Base-by-base conservation (phyloP, 2,329 filamentous ascomycete species). In the Apiospora malaysiana region DNA sequence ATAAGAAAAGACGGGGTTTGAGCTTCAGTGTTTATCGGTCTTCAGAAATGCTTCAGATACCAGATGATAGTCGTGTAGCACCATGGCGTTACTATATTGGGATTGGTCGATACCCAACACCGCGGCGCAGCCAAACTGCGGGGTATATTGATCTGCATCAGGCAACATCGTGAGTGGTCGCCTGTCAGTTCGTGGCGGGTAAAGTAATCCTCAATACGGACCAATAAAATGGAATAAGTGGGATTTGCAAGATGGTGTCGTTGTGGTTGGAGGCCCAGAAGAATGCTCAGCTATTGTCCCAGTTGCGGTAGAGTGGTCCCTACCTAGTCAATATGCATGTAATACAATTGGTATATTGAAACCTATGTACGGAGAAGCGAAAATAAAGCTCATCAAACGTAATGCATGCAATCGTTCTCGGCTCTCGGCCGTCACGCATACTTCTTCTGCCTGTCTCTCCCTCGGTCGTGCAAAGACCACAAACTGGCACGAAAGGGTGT, bases 351-450 rank as follows among this genome's bases (percentile, higher is more conserved):
- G 7, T 23, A 23, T n/a, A 12, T 63, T 63, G 4, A n/a, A 40
- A 37, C 18, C 18, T 40, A 40, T n/a, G 4, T 63, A 63, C 32
- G 0, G 12, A 63, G 21, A 63, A 63, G 18, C 1, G 32, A 40
- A 63, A 8, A n/a, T 10, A 6, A 7, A 40, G n/a, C 32, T 63
- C 56, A 63, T 63, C 18, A 63, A 63, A 23, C 56, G 56, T 63
- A 23, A 63, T 5, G 18, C 56, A 63, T 63, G 8, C 27, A 63
- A 1, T 63, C 56, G 21, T 40, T 63, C 9, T 12, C 18, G 21
- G 27, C 32, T 63, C 56, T 63, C 56, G 56, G 56, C 56, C 56
- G 56, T 63, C 56, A 40, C 32, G 8, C 18, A n/a, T n/a, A 32
- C 32, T 40, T 14, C 27, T 23, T 40, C 27, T 32, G 40, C n/a